Base-by-base conservation (phyloP, 2,329 filamentous ascomycete species). In the Fusarium kyushuense region DNA sequence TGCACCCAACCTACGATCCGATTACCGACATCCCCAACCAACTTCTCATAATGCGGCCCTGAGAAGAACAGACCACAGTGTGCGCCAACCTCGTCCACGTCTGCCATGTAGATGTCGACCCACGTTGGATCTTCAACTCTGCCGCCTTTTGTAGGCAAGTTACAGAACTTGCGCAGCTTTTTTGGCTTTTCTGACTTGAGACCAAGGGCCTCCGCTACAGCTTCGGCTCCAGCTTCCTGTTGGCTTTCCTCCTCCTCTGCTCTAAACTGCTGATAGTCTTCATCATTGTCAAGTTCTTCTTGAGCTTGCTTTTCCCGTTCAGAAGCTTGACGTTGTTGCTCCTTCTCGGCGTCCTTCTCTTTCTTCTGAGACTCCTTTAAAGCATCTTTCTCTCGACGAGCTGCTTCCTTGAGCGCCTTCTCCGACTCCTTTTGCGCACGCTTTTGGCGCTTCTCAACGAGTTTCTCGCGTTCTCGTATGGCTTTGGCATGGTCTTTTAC, bases 51-150 rank as follows among this genome's bases (percentile, higher is more conserved):
- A 58, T 92, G 90, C 62, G 89, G 84, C 9, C 90, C 89, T 14
- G 88, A 80, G 43, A 92, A 87, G 80, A 97, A 97, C 52, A 97
- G 81, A 1, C 91, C 90, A 65, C 92, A 95, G 76, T 97, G 94
- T 12, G 94, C 94, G 9, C 88, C 89, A 1, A 97, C 91, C 78
- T 97, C 92, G 75, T 97, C 94, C 63, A 96, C 89, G 53, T 89
- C 89, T 59, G 90, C 86, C 92, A 97, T 96, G 72, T 89, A 90
- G 4, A 97, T 86, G 43, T 90, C 84, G 1, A 94, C 82, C 94
- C 94, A 97, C 17, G 89, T 87, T 6, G 86, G 81, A 76, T 97
- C 93, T 42, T 84, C 80, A 62, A 83, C 81, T 9, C 88, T 89
- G 53, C 83, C 76, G 13, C 77, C 80, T 58, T 82, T 83, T 21